These are phyloP conservation scores for Fusarium vanettenii DNA, from an alignment of 2,329 filamentous ascomycete genomes.

Conservation along the genomic window DNA sequence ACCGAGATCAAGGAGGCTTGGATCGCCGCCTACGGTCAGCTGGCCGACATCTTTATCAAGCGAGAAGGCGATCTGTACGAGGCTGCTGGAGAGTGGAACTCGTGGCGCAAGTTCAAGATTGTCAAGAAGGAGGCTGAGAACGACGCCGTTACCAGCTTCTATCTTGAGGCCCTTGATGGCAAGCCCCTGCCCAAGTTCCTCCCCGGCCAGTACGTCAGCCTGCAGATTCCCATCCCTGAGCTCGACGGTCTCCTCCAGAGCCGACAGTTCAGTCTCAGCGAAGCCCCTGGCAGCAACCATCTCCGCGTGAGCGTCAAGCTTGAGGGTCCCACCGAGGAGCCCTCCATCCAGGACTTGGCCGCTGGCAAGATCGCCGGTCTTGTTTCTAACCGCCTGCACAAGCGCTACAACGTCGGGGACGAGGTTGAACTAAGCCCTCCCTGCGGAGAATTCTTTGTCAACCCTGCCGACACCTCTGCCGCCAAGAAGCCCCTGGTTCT, in stretches of 20 bases:
- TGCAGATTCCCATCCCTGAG: slow-evolving; percentile 70
- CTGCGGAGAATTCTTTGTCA: slow-evolving; percentile 71
- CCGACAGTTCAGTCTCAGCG: slow-evolving; percentile 80
- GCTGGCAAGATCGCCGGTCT: slow-evolving; percentile 56
- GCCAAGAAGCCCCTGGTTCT: slow-evolving; percentile 69
- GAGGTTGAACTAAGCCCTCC: slow-evolving; percentile 67
- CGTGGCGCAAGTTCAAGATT: slow-evolving; percentile 67
- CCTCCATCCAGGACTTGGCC: slow-evolving; percentile 47
- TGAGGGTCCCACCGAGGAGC: slow-evolving; percentile 57
- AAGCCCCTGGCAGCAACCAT: slow-evolving; percentile 65
- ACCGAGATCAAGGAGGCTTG: slow-evolving; percentile 76
- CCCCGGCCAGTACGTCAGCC: slow-evolving; percentile 79
- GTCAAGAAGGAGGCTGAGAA: slow-evolving; percentile 71
- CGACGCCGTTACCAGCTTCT: slow-evolving; percentile 73
- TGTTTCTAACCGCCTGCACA: slow-evolving; percentile 66
- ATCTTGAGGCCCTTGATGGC: slow-evolving; percentile 72
- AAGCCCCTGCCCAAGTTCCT: slow-evolving; percentile 67
- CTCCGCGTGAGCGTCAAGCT: slow-evolving; percentile 83
- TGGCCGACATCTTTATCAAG: slow-evolving; percentile 77
- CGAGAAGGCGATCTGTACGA: slow-evolving; percentile 73
- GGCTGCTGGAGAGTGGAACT: slow-evolving; percentile 54
- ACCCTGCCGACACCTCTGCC: slow-evolving; percentile 55
- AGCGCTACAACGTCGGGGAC: slow-evolving; percentile 60
- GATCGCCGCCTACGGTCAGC: slow-evolving; percentile 76
- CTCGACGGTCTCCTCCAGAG: slow-evolving; percentile 72